Evolutionary conservation across 2,329 filamentous ascomycete species (phyloP), one percentile per base, ranked within the genome.

Genomic region (Dothideomycetes sp.): DNA sequence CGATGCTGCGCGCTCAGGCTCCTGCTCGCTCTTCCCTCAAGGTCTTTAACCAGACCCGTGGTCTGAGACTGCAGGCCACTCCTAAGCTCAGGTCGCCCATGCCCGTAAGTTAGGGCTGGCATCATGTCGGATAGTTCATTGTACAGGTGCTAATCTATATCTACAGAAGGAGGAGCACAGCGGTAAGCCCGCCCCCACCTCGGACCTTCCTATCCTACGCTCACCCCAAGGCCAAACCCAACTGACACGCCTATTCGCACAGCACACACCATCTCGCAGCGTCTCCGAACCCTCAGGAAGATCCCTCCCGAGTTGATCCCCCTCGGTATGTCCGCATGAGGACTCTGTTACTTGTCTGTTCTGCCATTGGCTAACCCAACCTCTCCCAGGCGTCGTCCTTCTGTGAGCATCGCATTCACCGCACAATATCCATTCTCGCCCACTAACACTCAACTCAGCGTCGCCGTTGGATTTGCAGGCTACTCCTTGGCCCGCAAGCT

Each of bases 191-290:
- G 7, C 11, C 9, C 10, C n/a, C 15, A 17, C 7, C 27, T 15
- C 17, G 19, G n/a, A n/a, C n/a, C n/a, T n/a, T n/a, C n/a, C n/a
- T n/a, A n/a, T n/a, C n/a, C n/a, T n/a, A n/a, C n/a, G n/a, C n/a
- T n/a, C n/a, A n/a, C n/a, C n/a, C n/a, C n/a, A n/a, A n/a, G n/a
- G n/a, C n/a, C n/a, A n/a, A n/a, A n/a, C n/a, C 3, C 4, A 5
- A n/a, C 40, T 42, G 31, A 42, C 35, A 9, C 15, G 30, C 19
- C 40, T 16, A 16, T 12, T 11, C 15, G 11, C 48, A 50, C 53
- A 98, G 91, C 86, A 62, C 91, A 96, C 72, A 95, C 89, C 56
- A 79, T 96, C 66, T 94, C 89, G 51, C 91, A 96, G 73, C 85
- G 89, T 62, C 73, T 98, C 56, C 84, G 88, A 62, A 81, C 79